Evolutionary conservation across 2,329 filamentous ascomycete genomes (phyloP).

Genomic region (Fusarium domesticum): DNA sequence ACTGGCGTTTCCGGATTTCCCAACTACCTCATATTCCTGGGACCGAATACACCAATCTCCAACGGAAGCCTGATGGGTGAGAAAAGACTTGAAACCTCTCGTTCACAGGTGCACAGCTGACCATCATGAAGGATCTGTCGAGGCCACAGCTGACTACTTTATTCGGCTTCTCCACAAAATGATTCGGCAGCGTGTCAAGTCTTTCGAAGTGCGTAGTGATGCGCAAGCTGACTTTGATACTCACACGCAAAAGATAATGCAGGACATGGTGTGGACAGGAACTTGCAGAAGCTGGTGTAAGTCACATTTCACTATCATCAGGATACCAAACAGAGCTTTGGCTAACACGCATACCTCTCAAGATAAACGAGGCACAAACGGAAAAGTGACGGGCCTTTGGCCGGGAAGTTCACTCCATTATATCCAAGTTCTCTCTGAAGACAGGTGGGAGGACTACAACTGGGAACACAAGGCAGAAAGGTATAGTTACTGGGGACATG

Average conservation of each 20-base stretch:
- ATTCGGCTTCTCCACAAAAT: slow-evolving; percentile 25
- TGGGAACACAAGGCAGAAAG: slow-evolving; percentile 21
- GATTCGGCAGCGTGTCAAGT: slow-evolving; percentile 18
- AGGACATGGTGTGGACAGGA: slow-evolving; percentile 42
- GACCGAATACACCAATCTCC: slow-evolving; percentile 26
- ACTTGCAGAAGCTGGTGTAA: slow-evolving; percentile 45
- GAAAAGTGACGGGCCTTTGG: slow-evolving; percentile 41
- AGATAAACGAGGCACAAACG: slow-evolving; percentile 31
- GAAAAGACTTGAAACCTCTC: not conserved
- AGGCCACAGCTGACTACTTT: slow-evolving; percentile 29
- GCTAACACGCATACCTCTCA: not conserved
- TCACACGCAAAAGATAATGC: slow-evolving; percentile 42
- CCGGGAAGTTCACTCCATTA: slow-evolving; percentile 46
- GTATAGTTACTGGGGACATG: slow-evolving; percentile 22
- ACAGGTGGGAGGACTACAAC: slow-evolving; percentile 27
- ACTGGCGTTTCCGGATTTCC: slow-evolving; percentile 29
- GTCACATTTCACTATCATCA: slow-evolving; percentile 9
- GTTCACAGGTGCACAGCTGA: not conserved
- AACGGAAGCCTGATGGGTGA: not conserved
- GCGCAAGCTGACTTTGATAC: slow-evolving; percentile 46
- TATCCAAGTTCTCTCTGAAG: slow-evolving; percentile 39
- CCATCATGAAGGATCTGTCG: slow-evolving; percentile 19
- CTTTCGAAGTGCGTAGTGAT: slow-evolving; percentile 24
- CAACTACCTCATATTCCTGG: slow-evolving; percentile 31
- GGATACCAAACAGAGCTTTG: not conserved